Base-by-base conservation (phyloP, 2,329 filamentous ascomycete species). In the Nakataea oryzae region DNA sequence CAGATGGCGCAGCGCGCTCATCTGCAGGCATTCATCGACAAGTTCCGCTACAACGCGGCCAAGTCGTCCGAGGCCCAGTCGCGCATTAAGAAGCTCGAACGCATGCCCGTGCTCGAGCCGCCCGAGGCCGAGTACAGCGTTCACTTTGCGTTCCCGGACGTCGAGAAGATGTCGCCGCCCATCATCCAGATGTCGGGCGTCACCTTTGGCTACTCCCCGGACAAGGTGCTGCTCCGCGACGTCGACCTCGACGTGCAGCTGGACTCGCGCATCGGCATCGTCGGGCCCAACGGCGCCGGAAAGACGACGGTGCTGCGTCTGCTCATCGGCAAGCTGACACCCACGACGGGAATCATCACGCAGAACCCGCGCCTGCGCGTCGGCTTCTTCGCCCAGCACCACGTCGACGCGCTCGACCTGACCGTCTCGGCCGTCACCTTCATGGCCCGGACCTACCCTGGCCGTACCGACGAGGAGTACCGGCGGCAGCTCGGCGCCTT, bases 31-130 rank as follows among this genome's bases (percentile, higher is more conserved):
- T 99, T 99, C 76, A 99, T 99, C 78, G 95, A 99, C 83, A 99
- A 99, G 78, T 99, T 99, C 83, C 87, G 95, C 61, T 99, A 99
- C 83, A 99, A 99, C 73, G 95, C 95, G 30, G 95, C 93, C 71
- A 99, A 99, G 76, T 97, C 95, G 0, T 96, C 93, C 11, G 95
- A 99, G 80, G 95, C 95, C 1, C 95, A 99, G 73, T 97, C 93
- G 0, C 88, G 95, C 71, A 97, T 99, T 84, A 99, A 99, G 83
- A 99, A 99, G 74, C 81, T 99, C 65, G 96, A 99, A 75, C 91
- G 90, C 71, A 97, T 99, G 91, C 95, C 96, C 1, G 80, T 96
- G 1, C 83, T 99, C 61, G 89, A 96, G 69, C 74, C 93, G 0
- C 96, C 95, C 7, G 95, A 99, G 78, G 86, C 87, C 64, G 93